Evolutionary conservation across 139 green algal species (phyloP).

Genomic region (Coelastrella sp.): DNA sequence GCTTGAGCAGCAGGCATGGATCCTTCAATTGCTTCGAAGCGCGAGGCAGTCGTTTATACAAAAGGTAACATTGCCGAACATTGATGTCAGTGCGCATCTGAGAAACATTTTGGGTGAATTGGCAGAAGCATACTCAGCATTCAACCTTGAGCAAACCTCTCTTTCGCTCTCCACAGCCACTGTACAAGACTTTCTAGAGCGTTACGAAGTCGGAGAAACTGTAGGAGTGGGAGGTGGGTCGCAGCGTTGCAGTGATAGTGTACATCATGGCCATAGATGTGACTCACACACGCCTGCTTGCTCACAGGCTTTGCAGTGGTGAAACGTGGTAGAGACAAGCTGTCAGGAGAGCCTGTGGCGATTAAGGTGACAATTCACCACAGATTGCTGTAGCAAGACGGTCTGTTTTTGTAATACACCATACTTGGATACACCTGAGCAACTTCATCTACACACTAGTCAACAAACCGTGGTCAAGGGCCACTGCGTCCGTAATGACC

Average conservation of each 20-base stretch:
- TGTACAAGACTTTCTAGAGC: slow-evolving; percentile 80
- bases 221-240: slow-evolving; percentile 82
- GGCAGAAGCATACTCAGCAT: background rate
- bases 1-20: background rate
- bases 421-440: too few species aligned
- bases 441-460: too few species aligned
- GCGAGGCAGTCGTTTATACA: slow-evolving; percentile 46
- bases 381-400: too few species aligned
- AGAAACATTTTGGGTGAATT: background rate
- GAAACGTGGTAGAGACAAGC: slow-evolving; percentile 80
- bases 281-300: background rate
- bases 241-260: too few species aligned
- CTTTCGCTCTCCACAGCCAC: slow-evolving; percentile 67
- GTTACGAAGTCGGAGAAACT: slow-evolving; percentile 81
- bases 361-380: slow-evolving; percentile 81
- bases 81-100: background rate
- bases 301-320: slow-evolving; percentile 82
- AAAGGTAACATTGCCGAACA: slow-evolving; percentile 43
- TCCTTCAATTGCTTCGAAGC: background rate
- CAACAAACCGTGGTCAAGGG: too few species aligned
- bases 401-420: too few species aligned
- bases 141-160: background rate
- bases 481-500: background rate
- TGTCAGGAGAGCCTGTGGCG: slow-evolving; percentile 70
- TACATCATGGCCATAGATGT: too few species aligned